Evolutionary conservation across 768 basidiomycete species (phyloP).

Genomic region (Phylloporus scabripes): DNA sequence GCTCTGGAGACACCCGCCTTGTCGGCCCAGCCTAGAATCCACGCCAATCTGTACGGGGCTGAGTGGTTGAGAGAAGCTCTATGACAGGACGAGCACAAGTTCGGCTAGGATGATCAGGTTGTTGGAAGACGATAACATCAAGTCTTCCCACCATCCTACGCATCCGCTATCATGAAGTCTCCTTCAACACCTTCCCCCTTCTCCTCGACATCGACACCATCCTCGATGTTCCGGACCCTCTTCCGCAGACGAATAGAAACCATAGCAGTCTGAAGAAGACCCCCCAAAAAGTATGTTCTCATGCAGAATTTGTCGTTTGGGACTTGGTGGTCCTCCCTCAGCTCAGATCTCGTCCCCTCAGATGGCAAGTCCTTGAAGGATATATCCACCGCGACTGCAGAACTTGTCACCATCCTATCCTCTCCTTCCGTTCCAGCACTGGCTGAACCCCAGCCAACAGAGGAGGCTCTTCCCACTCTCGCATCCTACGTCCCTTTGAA

Average conservation of each 20-base stretch:
- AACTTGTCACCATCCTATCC: constrained; percentile 70
- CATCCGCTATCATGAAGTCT: too few relatives aligned
- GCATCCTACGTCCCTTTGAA: constrained; percentile 48
- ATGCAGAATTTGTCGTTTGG: constrained; percentile 73
- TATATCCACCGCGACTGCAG: constrained; percentile 60
- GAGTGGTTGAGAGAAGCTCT: too few relatives aligned
- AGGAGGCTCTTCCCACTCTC: constrained; percentile 39
- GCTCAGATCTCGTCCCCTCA: constrained; percentile 37
- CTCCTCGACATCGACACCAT: constrained; percentile 44
- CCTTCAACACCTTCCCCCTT: constrained; percentile 36
- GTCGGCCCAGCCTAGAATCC: too few relatives aligned
- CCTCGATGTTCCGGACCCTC: constrained; percentile 26
- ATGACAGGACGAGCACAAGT: too few relatives aligned
- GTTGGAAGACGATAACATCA: too few relatives aligned
- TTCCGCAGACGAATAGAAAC: constrained; percentile 18
- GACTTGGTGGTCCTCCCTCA: constrained; percentile 75
- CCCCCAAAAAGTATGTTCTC: constrained; percentile 60
- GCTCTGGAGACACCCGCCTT: constrained; percentile 9
- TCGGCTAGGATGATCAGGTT: too few relatives aligned
- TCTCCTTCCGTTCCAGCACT: constrained; percentile 38
- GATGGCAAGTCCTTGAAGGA: constrained; percentile 41
- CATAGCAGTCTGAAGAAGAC: constrained; percentile 22
- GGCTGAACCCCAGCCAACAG: constrained; percentile 26
- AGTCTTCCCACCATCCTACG: too few relatives aligned
- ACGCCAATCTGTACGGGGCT: too few relatives aligned